Base-by-base conservation (phyloP, 2,329 filamentous ascomycete genomes). In the Talaromyces sp. region DNA sequence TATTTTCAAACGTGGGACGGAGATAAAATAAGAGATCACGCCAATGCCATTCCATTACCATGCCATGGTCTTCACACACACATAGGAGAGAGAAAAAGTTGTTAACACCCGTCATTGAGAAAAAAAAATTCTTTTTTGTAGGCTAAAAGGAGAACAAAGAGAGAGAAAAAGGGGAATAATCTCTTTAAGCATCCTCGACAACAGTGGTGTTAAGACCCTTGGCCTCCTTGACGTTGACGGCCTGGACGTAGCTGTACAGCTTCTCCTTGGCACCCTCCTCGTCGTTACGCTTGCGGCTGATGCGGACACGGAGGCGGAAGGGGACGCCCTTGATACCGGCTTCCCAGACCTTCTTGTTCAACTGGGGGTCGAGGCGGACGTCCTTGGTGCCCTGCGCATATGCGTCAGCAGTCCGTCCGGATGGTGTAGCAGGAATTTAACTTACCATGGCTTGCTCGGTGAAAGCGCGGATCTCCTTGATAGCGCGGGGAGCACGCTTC, bases 311-410 rank as follows among this genome's bases (percentile, higher is more conserved):
- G 74, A 99, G 86, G 82, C 96, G 90, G 90, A 89, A 98, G 72
- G 93, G 92, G 71, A 97, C 93, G 77, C 95, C 96, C 91, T 98
- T 99, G 86, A 99, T 88, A 81, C 95, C 95, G 78, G 89, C 85
- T 84, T 99, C 95, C 95, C 95, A 99, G 80, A 99, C 93, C 88
- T 99, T 98, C 91, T 99, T 99, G 90, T 99, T 99, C 77, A 99
- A 85, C 84, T 95, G 90, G 77, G 95, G 95, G 87, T 99, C 95
- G 78, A 99, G 84, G 75, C 95, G 95, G 83, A 99, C 95, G 80
- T 99, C 95, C 76, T 86, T 82, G 83, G 95, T 99, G 79, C 93
- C 93, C 95, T 99, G 72, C 15, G 13, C 32, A 33, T 17, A 11
- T 13, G 25, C 19, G 51, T 47, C 19, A 42, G 8, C 11, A 19